Percentiles rank a stretch among this genome's conserved stretches.
Evolutionary conservation across 768 basidiomycete species (phyloP).

Genomic region (Rhizopogon roseolus): DNA sequence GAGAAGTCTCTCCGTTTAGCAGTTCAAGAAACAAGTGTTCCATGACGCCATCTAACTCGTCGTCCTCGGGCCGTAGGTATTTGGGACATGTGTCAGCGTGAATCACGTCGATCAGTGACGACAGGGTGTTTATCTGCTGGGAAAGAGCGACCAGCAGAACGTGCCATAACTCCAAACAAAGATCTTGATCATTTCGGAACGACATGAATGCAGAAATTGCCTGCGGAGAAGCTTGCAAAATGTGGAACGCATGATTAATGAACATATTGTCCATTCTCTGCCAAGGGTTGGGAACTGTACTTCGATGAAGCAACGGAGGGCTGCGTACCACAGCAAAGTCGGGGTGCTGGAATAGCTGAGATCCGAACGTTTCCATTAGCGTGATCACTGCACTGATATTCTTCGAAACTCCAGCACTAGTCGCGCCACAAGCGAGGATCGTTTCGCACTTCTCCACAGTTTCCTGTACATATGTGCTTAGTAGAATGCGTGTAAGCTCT

Average conservation of each 20-base stretch:
- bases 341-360: constrained; percentile 41
- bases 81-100: constrained; percentile 34
- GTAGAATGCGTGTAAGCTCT: constrained; percentile 14
- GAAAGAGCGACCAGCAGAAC: constrained; percentile 41
- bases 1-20: constrained; percentile 23
- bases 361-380: constrained; percentile 49
- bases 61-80: constrained; percentile 38
- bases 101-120: constrained; percentile 38
- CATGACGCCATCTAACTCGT: constrained; percentile 42
- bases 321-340: constrained; percentile 41
- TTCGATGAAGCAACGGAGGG: neutral
- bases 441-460: constrained; percentile 27
- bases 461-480: constrained; percentile 11
- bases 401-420: constrained; percentile 6
- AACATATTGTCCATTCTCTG: constrained; percentile 47
- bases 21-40: constrained; percentile 34
- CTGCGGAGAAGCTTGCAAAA: constrained; percentile 36
- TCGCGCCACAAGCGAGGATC: constrained; percentile 10
- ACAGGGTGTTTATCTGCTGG: constrained; percentile 22
- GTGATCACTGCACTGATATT: constrained; percentile 29
- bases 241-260: constrained; percentile 28
- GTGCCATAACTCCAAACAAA: constrained; percentile 39
- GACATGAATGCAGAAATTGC: constrained; percentile 4
- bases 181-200: constrained; percentile 30
- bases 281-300: neutral